phyloP scores from a whole-genome alignment of 805 yeast genomes.

The Nakazawaea ambrosiae region DNA sequence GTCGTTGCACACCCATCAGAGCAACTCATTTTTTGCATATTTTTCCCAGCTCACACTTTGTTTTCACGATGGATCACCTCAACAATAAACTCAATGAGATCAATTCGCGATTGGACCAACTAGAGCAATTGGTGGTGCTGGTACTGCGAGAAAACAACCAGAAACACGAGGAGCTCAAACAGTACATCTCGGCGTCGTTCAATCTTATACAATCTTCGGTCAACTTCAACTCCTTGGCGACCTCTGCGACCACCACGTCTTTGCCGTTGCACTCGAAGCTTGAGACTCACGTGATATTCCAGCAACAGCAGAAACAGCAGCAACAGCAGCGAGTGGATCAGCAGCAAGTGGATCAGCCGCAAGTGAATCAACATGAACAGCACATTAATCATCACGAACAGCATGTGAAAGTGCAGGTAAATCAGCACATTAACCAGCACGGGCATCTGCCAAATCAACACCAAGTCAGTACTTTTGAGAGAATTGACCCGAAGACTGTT shows the following conservation, averaged over 20 bases:
- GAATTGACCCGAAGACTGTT: background rate
- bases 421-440: no score
- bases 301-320: background rate
- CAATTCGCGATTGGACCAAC: slow-evolving; percentile 7
- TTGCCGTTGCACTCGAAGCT: background rate
- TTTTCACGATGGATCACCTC: slow-evolving; percentile 8
- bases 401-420: no score
- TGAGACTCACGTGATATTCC: background rate
- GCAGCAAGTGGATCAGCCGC: background rate
- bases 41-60: no score
- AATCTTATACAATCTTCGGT: slow-evolving; percentile 8
- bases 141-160: slow-evolving; percentile 3
- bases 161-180: slow-evolving; percentile 10
- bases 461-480: slow-evolving; percentile 5
- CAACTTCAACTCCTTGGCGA: background rate
- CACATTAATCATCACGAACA: no score
- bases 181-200: slow-evolving; percentile 7
- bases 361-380: no score
- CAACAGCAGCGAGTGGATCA: background rate
- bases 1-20: no score
- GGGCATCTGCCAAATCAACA: no score
- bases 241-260: background rate
- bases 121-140: slow-evolving; percentile 6
- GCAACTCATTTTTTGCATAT: no score
- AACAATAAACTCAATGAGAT: slow-evolving; percentile 9